A percentile compares a stretch with the other conserved stretches of the same genome.
Conservation (phyloP, 208 protist genomes). For the Acanthamoeba lugdunensis region DNA sequence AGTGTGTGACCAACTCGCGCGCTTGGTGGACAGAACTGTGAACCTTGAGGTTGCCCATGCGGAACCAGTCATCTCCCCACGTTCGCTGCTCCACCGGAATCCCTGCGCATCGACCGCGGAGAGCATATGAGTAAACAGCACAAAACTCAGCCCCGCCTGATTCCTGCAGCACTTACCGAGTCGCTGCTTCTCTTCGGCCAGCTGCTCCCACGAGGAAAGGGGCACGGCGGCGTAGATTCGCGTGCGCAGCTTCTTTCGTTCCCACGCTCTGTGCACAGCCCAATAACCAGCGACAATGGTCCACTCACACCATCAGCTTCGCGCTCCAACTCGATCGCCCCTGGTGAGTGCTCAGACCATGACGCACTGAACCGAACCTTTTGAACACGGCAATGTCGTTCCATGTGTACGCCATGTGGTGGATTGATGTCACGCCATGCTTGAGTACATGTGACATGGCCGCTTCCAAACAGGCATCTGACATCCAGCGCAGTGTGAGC, state of each 20-base stretch:
- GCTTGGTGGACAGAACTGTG: not conserved
- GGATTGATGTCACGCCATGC: slow-evolving; percentile 71
- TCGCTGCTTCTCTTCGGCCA: slow-evolving; percentile 1
- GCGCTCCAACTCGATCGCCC: not conserved
- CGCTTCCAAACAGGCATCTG: slow-evolving; percentile 2
- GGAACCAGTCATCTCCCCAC: slow-evolving; percentile 67
- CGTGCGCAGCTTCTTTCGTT: not conserved
- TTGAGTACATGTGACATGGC: slow-evolving; percentile 59
- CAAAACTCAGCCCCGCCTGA: not conserved
- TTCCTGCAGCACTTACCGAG: not conserved
- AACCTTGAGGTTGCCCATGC: slow-evolving; percentile 62
- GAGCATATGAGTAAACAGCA: not conserved
- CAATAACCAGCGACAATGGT: not conserved
- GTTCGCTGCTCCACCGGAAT: not conserved
- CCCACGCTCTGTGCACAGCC: not conserved
- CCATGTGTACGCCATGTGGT: slow-evolving; percentile 72
- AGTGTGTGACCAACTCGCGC: too few species aligned
- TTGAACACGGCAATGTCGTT: slow-evolving; percentile 70
- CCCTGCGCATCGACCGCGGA: not conserved
- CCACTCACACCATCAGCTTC: too few species aligned
- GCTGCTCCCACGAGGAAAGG: slow-evolving; percentile 34
- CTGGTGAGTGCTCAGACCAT: not conserved
- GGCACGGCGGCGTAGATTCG: slow-evolving; percentile 48
- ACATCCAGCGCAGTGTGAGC: not conserved
- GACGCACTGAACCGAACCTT: not conserved